These are phyloP conservation scores for Chimonanthus praecox DNA, from an alignment of 164 flowering plant species.

Conservation along the genomic window DNA sequence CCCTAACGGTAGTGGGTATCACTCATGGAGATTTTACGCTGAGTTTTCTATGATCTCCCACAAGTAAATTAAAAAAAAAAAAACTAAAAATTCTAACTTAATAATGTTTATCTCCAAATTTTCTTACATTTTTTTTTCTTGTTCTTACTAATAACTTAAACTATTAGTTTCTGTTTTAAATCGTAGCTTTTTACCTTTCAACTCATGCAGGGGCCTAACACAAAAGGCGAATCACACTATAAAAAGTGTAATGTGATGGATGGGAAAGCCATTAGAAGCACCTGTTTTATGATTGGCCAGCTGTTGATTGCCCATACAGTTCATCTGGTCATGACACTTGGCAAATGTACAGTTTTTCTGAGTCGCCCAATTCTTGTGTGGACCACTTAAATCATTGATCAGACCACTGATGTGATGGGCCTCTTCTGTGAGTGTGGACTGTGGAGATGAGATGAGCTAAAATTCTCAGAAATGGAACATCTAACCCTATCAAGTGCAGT, in stretches of 20 bases:
- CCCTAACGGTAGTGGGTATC: too few relatives aligned
- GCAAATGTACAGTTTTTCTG: not conserved
- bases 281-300: not conserved
- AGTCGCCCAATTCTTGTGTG: not conserved
- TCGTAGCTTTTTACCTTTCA: not conserved
- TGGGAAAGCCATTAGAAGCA: not conserved
- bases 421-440: not conserved
- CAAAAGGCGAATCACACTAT: not conserved
- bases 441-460: not conserved
- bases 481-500: too few relatives aligned
- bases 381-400: not conserved
- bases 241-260: not conserved
- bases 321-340: not conserved
- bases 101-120: too few relatives aligned
- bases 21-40: too few relatives aligned
- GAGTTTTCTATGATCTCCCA: too few relatives aligned
- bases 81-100: too few relatives aligned
- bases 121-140: too few relatives aligned
- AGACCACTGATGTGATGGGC: slow-evolving; percentile 1
- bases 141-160: not conserved
- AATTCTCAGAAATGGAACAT: too few relatives aligned
- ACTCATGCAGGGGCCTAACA: not conserved
- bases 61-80: too few relatives aligned
- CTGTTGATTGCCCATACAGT: not conserved
- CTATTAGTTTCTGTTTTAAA: too few relatives aligned